These are phyloP conservation scores for Coemansia linderi DNA, from an alignment of 371 early-diverging fungal genomes.

Conservation along the genomic window DNA sequence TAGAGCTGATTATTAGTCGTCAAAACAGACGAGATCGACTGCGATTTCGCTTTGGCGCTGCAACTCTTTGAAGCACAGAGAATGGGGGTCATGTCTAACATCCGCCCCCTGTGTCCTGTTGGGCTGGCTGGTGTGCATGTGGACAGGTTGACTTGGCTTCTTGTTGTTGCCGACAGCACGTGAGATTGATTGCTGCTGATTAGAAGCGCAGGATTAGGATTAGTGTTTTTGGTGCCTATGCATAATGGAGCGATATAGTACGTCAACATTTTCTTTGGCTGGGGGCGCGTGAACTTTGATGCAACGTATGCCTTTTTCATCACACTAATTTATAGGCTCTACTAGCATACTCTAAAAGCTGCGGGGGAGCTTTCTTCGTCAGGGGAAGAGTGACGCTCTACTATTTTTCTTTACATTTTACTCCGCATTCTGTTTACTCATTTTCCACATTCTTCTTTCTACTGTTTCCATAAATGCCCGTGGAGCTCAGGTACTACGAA, in stretches of 20 bases:
- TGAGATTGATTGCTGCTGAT: neutral
- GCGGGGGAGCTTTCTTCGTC: neutral
- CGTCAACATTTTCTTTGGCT: neutral
- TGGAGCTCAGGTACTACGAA: slow-evolving; percentile 71
- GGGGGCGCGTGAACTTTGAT: slow-evolving; percentile 3
- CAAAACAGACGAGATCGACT: neutral
- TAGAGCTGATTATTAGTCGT: neutral
- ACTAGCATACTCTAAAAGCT: neutral
- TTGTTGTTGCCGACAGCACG: neutral
- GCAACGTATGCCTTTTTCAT: neutral
- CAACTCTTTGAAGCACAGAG: neutral
- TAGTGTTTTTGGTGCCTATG: neutral
- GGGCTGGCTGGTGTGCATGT: neutral
- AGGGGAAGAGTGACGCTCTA: neutral
- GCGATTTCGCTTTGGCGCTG: neutral
- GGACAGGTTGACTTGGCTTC: neutral
- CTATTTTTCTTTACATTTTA: neutral
- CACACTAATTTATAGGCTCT: neutral
- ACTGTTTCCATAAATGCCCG: slow-evolving; percentile 36
- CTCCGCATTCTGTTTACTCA: slow-evolving; percentile 7
- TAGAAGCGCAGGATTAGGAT: neutral
- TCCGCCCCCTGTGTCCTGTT: neutral
- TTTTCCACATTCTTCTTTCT: slow-evolving; percentile 5
- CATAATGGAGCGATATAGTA: neutral
- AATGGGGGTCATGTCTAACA: neutral